Conservation (phyloP, 306 rosid genomes). For the Echinosophora koreensis region DNA sequence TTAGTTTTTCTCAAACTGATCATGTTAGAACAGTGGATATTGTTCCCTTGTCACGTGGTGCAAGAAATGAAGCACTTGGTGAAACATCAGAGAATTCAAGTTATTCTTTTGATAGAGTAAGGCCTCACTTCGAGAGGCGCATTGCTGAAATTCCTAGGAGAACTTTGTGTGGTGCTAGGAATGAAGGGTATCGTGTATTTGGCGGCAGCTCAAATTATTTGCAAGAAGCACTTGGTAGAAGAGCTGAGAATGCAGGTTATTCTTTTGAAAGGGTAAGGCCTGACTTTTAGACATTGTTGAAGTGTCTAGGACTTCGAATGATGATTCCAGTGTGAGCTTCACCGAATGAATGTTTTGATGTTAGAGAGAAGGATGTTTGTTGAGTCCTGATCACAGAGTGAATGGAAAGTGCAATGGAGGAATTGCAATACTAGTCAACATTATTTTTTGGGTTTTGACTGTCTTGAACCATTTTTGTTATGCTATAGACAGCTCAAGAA, state of each 20-base stretch:
- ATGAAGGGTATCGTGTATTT: constrained; percentile 21
- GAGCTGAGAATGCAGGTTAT: not conserved
- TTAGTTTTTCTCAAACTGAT: constrained; percentile 11
- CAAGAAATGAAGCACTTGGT: constrained; percentile 30
- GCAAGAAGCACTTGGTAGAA: constrained; percentile 24
- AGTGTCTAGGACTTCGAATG: not conserved
- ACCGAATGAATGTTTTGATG: not conserved
- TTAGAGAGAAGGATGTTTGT: constrained; percentile 16
- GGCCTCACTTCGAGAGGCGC: not conserved
- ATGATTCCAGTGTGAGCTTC: constrained; percentile 17
- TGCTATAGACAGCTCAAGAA: not conserved
- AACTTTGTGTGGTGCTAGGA: not conserved
- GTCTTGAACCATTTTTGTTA: not conserved
- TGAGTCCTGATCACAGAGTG: not conserved
- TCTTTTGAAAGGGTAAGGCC: not conserved
- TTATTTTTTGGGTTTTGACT: not conserved
- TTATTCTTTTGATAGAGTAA: constrained; percentile 6
- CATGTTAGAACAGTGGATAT: constrained; percentile 7
- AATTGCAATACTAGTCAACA: not conserved
- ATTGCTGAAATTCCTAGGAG: not conserved
- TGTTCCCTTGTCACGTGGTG: not conserved
- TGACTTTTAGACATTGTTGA: constrained; percentile 31
- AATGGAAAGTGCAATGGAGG: constrained; percentile 12
- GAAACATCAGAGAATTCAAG: not conserved
- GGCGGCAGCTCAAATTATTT: constrained; percentile 34